Base-by-base conservation (phyloP, 768 basidiomycete species). In the Rubroboletus pulcherrimus region DNA sequence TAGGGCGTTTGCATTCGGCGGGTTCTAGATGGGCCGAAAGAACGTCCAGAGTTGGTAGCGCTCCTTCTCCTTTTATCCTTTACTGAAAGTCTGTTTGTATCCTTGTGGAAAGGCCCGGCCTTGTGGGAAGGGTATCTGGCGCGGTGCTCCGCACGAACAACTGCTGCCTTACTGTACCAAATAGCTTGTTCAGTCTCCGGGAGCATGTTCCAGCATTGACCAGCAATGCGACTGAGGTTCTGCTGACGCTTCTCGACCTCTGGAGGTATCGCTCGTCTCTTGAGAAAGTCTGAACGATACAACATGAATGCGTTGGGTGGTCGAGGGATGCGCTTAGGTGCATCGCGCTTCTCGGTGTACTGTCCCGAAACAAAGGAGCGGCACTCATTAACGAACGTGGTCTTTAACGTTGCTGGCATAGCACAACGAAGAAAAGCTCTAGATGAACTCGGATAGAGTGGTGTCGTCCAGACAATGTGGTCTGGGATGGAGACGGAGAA, bases 291-390 rank as follows among this genome's bases (percentile, higher is more conserved):
- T 24, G 79, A 80, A 41, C 83, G 75, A 68, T 78, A 84, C 47
- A 84, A 69, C 59, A 84, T 79, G 67, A 84, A 84, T 14, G 83
- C 80, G 63, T 84, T 83, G 14, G 79, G 66, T 0, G 83, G 78
- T 7, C 82, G 75, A 33, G 77, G 76, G 19, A 78, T 74, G 44
- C 75, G 75, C 40, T 66, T 60, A 15, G 50, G 21, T 24, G 59
- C 46, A n/a, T 54, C 41, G 15, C 14, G 50, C 26, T 41, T 58
- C n/a, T 41, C n/a, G 9, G 37, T 17, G 9, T 26, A 15, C 43
- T 43, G 26, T 43, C 35, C 42, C 33, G 26, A 14, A 56, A 26
- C 30, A 46, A 62, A 44, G 42, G 53, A 60, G 43, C 33, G 47
- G 53, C 55, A 30, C 44, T 55, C 35, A 2, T 55, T 33, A 43